phyloP scores from a whole-genome alignment of 2,329 filamentous ascomycete genomes.

The Beauveria sp. region DNA sequence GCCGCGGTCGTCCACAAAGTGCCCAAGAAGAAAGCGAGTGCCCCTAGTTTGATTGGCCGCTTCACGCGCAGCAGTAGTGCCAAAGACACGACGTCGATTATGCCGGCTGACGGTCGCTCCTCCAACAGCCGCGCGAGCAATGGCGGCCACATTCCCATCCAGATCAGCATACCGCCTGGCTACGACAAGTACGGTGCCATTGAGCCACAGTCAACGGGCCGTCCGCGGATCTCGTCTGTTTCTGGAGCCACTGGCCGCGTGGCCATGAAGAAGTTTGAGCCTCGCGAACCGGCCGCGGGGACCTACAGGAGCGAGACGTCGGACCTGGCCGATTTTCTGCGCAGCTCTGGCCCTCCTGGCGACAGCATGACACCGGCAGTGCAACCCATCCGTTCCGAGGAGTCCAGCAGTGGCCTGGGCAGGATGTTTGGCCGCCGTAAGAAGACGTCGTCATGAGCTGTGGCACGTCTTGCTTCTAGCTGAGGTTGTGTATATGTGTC shows the following conservation, averaged over 20 bases:
- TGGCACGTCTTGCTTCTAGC: not conserved
- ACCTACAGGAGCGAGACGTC: conserved; percentile 48
- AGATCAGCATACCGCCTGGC: conserved; percentile 40
- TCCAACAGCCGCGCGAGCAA: conserved; percentile 32
- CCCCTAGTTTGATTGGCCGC: conserved; percentile 54
- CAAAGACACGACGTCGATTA: conserved; percentile 20
- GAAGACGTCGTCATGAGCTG: conserved; percentile 30
- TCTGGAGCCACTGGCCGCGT: conserved; percentile 31
- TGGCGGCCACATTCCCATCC: conserved; percentile 45
- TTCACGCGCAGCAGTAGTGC: conserved; percentile 35
- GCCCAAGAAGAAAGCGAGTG: conserved; percentile 58
- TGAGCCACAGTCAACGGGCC: conserved; percentile 15
- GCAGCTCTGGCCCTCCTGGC: conserved; percentile 57
- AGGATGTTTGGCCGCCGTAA: conserved; percentile 44
- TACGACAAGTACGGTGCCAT: conserved; percentile 34
- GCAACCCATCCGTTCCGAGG: conserved; percentile 24
- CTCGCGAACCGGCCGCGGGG: conserved; percentile 38
- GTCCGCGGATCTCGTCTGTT: conserved; percentile 16
- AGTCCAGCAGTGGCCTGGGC: conserved; percentile 34
- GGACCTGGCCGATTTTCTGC: conserved; percentile 67
- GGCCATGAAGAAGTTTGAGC: conserved; percentile 51
- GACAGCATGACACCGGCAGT: conserved; percentile 20
- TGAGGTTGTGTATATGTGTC: not conserved
- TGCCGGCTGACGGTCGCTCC: conserved; percentile 24
- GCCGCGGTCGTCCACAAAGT: conserved; percentile 27